Evolutionary conservation across 1,284 basidiomycete genomes (phyloP).

Genomic region (Moesziomyces sp.): DNA sequence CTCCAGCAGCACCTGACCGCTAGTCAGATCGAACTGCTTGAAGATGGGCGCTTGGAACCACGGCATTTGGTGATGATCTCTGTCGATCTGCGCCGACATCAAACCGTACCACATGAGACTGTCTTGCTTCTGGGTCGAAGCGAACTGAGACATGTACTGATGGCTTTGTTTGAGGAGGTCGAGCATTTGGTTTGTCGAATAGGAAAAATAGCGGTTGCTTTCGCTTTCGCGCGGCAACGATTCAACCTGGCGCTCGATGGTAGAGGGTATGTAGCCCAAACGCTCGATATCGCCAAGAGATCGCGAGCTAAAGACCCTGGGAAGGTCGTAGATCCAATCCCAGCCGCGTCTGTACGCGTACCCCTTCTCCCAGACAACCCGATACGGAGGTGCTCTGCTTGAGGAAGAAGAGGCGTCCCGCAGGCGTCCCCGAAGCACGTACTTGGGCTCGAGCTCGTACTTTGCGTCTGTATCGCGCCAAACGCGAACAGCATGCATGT

Average conservation of each 20-base stretch:
- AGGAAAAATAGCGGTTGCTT: too few species aligned
- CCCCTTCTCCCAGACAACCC: background rate
- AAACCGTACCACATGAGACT: too few species aligned
- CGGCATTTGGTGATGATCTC: background rate
- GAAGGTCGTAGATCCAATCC: constrained; percentile 7
- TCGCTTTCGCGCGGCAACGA: background rate
- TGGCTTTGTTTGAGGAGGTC: too few species aligned
- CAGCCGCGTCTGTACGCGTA: background rate
- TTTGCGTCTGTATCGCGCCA: background rate
- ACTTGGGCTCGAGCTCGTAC: constrained; percentile 1
- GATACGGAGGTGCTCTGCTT: background rate
- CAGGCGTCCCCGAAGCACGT: constrained; percentile 2
- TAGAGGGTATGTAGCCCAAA: constrained; percentile 10
- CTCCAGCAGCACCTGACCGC: too few species aligned
- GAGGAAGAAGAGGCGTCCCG: too few species aligned
- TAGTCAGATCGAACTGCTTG: background rate
- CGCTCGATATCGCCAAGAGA: constrained; percentile 9
- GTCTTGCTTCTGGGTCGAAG: too few species aligned
- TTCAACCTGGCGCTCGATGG: constrained; percentile 6
- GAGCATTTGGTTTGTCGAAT: too few species aligned
- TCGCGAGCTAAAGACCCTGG: constrained; percentile 5
- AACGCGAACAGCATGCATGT: constrained; percentile 5
- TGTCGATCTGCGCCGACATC: too few species aligned
- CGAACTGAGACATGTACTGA: too few species aligned
- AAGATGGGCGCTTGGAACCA: constrained; percentile 18